These are phyloP conservation scores for Penicillium verrucosum DNA, from an alignment of 2,329 filamentous ascomycete genomes.

Conservation along the genomic window DNA sequence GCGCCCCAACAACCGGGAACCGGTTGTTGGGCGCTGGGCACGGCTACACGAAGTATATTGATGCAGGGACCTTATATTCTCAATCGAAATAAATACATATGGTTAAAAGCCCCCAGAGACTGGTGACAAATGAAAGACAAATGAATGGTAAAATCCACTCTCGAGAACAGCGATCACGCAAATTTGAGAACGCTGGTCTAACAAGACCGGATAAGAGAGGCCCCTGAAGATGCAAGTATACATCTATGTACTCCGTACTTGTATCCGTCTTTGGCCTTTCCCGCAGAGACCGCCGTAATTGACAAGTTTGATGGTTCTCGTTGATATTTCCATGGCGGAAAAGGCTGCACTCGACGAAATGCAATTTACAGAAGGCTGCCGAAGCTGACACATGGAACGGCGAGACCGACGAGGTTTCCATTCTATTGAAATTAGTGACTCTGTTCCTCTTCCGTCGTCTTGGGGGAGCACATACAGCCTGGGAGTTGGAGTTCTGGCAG, in stretches of 20 bases:
- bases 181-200: background rate
- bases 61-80: slow-evolving; percentile 1
- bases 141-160: slow-evolving; percentile 4
- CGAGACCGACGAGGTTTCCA: slow-evolving; percentile 29
- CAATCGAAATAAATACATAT: slow-evolving; percentile 9
- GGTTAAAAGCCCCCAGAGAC: slow-evolving; percentile 2
- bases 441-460: background rate
- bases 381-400: slow-evolving; percentile 32
- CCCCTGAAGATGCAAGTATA: slow-evolving; percentile 9
- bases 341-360: background rate
- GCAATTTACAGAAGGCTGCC: slow-evolving; percentile 30
- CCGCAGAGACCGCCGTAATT: background rate
- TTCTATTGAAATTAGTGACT: slow-evolving; percentile 19
- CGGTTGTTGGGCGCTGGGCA: no score
- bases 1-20: no score
- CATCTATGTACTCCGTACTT: slow-evolving; percentile 14
- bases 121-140: slow-evolving; percentile 14
- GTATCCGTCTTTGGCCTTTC: background rate
- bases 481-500: slow-evolving; percentile 27
- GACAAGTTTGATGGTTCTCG: slow-evolving; percentile 1
- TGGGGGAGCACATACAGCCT: slow-evolving; percentile 17
- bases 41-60: no score
- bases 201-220: background rate
- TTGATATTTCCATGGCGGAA: background rate
- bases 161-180: background rate